phyloP scores from a whole-genome alignment of 192 early-diverging fungal species.

The Gryganskiella cystojenkinii region DNA sequence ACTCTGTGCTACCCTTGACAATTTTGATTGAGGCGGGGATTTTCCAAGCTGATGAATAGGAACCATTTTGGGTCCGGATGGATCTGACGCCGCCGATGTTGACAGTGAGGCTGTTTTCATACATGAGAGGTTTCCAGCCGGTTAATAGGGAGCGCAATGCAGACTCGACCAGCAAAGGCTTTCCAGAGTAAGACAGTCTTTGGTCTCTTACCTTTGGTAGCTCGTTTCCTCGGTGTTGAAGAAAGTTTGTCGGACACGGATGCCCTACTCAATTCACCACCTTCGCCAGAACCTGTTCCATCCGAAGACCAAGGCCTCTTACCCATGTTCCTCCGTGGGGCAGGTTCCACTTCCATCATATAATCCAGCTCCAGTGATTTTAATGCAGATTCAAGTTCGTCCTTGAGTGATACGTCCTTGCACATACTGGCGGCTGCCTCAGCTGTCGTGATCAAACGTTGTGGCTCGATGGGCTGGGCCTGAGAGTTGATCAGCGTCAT shows the following conservation, averaged over 20 bases:
- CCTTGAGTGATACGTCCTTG: neutral
- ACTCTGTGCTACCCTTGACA: constrained; percentile 1
- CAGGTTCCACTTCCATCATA: no score
- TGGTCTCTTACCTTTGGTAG: constrained; percentile 19
- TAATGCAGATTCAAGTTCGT: no score
- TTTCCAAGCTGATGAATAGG: constrained; percentile 41
- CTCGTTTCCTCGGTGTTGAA: constrained; percentile 6
- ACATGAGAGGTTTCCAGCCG: neutral
- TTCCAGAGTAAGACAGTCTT: neutral
- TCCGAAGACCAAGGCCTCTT: no score
- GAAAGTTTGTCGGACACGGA: neutral
- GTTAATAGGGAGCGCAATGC: neutral
- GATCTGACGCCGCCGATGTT: neutral
- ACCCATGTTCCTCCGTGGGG: neutral
- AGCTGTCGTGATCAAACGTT: constrained; percentile 21
- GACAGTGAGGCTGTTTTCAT: no score
- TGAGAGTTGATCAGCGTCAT: neutral
- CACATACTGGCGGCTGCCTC: constrained; percentile 26
- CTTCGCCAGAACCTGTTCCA: neutral
- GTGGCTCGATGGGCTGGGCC: neutral
- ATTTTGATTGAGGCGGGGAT: neutral
- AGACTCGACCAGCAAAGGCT: neutral
- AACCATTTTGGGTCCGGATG: constrained; percentile 23
- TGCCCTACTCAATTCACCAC: no score
- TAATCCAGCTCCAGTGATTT: no score